Evolutionary conservation across 768 basidiomycete genomes (phyloP).

Genomic region (Lentinula edodes): DNA sequence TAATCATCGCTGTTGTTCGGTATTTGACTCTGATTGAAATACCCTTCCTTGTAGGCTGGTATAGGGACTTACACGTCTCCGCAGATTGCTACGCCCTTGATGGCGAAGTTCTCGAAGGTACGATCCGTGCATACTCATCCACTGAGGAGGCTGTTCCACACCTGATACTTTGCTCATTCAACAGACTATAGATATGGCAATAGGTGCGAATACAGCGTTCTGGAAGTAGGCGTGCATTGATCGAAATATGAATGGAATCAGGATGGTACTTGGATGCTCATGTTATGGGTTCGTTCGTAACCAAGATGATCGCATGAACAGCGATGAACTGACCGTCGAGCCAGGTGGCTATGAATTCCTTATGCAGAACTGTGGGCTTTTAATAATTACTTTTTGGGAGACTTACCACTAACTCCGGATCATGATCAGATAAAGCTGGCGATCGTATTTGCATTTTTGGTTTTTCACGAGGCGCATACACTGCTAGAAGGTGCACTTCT

Average conservation of each 20-base stretch:
- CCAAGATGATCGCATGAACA: neutral
- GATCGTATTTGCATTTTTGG: conserved; percentile 31
- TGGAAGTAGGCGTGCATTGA: conserved; percentile 5
- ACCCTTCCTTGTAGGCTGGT: conserved; percentile 31
- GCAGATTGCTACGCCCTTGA: conserved; percentile 42
- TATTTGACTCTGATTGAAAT: neutral
- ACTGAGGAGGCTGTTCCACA: neutral
- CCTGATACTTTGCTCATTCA: too few species aligned
- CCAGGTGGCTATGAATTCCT: conserved; percentile 53
- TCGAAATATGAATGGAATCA: conserved; percentile 23
- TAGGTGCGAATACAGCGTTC: neutral
- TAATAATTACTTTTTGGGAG: neutral
- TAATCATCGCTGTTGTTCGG: neutral
- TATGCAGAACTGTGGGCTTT: conserved; percentile 50
- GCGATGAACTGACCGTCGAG: conserved; percentile 11
- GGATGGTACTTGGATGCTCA: conserved; percentile 47
- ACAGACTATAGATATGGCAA: neutral
- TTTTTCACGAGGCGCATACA: conserved; percentile 66
- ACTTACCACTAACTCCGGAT: neutral
- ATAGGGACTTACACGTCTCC: conserved; percentile 58
- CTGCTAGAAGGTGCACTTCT: conserved; percentile 42
- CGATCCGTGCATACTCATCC: neutral
- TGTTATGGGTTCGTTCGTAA: conserved; percentile 40
- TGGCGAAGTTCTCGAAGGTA: conserved; percentile 28
- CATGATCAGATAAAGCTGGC: conserved; percentile 32